A percentile compares a stretch with the other conserved stretches of the same genome.
Conservation (phyloP, 2,329 filamentous ascomycete species). For the Colletotrichum cereale region DNA sequence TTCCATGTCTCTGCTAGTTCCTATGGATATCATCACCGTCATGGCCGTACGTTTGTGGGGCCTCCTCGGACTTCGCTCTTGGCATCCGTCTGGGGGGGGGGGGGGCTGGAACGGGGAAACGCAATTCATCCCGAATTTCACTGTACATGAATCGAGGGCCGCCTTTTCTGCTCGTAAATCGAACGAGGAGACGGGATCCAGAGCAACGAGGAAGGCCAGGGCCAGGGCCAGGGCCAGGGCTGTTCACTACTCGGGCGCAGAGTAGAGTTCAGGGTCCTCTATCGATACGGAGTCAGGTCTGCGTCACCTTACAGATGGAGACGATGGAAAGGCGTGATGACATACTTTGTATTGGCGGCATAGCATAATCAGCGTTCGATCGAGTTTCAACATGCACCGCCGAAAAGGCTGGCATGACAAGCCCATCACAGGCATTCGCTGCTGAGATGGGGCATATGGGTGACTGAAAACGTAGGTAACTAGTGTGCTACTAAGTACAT, state of each 20-base stretch:
- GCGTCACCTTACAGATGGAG: constrained; percentile 21
- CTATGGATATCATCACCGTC: not conserved
- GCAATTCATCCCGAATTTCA: constrained; percentile 21
- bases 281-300: constrained; percentile 15
- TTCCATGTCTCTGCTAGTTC: not conserved
- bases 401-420: constrained; percentile 17
- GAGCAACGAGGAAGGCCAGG: constrained; percentile 10
- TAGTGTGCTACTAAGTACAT: no score
- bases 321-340: not conserved
- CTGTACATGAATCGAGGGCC: constrained; percentile 17
- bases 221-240: constrained; percentile 25
- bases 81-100: no score
- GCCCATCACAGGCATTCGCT: not conserved
- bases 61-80: not conserved
- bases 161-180: constrained; percentile 24
- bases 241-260: not conserved
- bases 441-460: constrained; percentile 1
- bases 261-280: constrained; percentile 10
- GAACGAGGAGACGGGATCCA: constrained; percentile 24
- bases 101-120: constrained; percentile 17
- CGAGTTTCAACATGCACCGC: constrained; percentile 25
- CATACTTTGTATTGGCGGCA: not conserved
- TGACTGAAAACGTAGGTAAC: not conserved
- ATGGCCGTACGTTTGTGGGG: constrained; percentile 1
- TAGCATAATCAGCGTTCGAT: constrained; percentile 6